A percentile compares a stretch with the other conserved stretches of the same genome.
These are phyloP conservation scores for Penicillium cosmopolitanum DNA, from an alignment of 495 filamentous ascomycete species.

Conservation along the genomic window DNA sequence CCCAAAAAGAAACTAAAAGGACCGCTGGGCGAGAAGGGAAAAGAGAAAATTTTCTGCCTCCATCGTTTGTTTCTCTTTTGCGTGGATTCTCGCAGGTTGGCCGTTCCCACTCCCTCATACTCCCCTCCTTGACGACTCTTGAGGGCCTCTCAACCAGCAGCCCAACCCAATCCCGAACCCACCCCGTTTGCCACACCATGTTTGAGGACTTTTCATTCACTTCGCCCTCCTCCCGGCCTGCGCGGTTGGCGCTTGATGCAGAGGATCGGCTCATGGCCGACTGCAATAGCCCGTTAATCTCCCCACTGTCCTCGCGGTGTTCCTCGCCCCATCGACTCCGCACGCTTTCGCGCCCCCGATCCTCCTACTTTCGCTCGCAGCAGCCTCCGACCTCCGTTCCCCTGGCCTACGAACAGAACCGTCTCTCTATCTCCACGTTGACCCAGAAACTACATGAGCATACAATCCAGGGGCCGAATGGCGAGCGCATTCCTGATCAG, in stretches of 20 bases:
- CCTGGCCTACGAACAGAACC: constrained; percentile 44
- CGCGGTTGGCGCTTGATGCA: constrained; percentile 38
- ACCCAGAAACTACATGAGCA: constrained; percentile 53
- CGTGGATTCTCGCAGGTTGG: not conserved
- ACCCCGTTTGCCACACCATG: constrained; percentile 31
- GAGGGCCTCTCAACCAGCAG: not conserved
- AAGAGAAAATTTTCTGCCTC: not conserved
- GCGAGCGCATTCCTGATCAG: constrained; percentile 10
- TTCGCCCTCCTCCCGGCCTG: constrained; percentile 41
- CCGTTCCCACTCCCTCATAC: not conserved
- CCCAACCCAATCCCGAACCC: not conserved
- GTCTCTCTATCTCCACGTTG: constrained; percentile 48
- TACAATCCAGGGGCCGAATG: constrained; percentile 35
- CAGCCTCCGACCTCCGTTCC: constrained; percentile 51
- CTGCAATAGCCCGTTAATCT: constrained; percentile 44
- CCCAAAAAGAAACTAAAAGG: not conserved
- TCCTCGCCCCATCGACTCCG: constrained; percentile 47
- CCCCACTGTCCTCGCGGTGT: constrained; percentile 51
- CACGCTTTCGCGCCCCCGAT: constrained; percentile 38
- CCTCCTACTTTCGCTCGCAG: constrained; percentile 40
- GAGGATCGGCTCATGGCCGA: constrained; percentile 47
- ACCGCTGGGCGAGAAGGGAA: not conserved
- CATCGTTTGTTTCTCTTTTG: not conserved
- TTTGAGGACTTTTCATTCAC: constrained; percentile 54
- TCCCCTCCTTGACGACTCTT: not conserved